Base-by-base conservation (phyloP, 345 rosid genomes). In the Aquilaria yunnanensis region DNA sequence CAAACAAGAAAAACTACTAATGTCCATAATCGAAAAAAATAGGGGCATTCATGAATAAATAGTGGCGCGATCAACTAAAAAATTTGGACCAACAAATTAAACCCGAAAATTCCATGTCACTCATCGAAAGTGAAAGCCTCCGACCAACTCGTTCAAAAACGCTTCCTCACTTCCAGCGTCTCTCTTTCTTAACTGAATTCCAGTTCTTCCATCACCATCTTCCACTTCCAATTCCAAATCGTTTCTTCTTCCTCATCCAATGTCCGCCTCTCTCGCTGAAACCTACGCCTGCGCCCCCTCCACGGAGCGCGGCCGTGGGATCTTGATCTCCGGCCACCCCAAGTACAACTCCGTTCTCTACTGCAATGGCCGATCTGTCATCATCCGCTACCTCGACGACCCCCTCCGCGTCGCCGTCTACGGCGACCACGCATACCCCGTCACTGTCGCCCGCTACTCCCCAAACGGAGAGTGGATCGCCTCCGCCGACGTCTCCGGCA, bases 381-480 rank as follows among this genome's bases (percentile, higher is more conserved):
- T 94, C 70, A 77, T 91, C 51, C 89, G 89, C 29, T 77, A 73
- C 69, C 91, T 90, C 47, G 84, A 72, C 48, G 72, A 80, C 51
- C 96, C 90, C 0, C 84, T 88, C 49, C 82, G 85, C 62, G 88
- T 87, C 47, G 59, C 90, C 63, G 90, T 90, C 46, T 94, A 94
- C 76, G 91, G 86, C 41, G 99, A 94, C 33, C 99, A 94, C 73
- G 92, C 80, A 3, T 90, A 94, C 70, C 91, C 86, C 14, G 96
- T 81, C 68, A 94, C 96, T 55, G 90, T 90, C 32, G 97, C 96
- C 60, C 83, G 96, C 0, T 94, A 79, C 85, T 90, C 97, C 10
- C 99, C 99, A 51, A 90, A 90, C 59, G 97, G 99, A 0, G 99
- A 94, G 82, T 94, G 99, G 99, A 78, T 94, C 65, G 97, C 97